Evolutionary conservation across 495 filamentous ascomycete species (phyloP), one percentile per base, ranked within the genome.

Genomic region (Penicillium cinerascens): DNA sequence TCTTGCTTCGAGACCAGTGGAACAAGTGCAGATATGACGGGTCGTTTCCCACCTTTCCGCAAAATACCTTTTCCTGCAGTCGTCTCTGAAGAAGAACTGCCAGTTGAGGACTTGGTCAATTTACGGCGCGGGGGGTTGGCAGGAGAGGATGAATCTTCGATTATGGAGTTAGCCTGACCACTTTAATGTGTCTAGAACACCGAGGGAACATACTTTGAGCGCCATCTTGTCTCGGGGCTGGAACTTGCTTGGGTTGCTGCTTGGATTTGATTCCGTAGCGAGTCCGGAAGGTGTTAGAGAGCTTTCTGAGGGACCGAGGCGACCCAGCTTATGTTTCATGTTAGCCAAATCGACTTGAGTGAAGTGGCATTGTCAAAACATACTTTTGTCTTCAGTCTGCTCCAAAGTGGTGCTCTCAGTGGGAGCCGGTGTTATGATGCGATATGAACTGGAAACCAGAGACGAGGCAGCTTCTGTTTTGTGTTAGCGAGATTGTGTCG

Each of bases 321-420:
- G 39, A 18, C 47, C 22, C 47, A 41, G 47, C 35, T 49, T 49
- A 35, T 49, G 16, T 4, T 40, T 41, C 2, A 33, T 27, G 21
- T 49, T 22, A 49, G 17, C 37, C 38, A 3, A 18, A 18, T 38
- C 13, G 23, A 33, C 20, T n/a, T 4, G n/a, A 40, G 13, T 2
- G 15, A 20, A 20, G 15, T 23, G n/a, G n/a, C 22, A 37, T 1
- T 20, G 26, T 26, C 8, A 20, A 22, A 16, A 29, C 39, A 25
- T 29, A 51, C 48, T 13, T 51, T 51, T 51, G 10, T 10, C 40
- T 51, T 51, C 48, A 39, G 48, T 35, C 48, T 44, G 48, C 48
- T 51, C 48, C 48, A 25, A 51, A 51, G 40, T 7, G 18, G 7
- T 13, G 7, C 39, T 25, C 39, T 51, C 33, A 36, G 33, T n/a